Conservation (phyloP, 1,284 basidiomycete species). For the Filobasidium uniguttulatum region DNA sequence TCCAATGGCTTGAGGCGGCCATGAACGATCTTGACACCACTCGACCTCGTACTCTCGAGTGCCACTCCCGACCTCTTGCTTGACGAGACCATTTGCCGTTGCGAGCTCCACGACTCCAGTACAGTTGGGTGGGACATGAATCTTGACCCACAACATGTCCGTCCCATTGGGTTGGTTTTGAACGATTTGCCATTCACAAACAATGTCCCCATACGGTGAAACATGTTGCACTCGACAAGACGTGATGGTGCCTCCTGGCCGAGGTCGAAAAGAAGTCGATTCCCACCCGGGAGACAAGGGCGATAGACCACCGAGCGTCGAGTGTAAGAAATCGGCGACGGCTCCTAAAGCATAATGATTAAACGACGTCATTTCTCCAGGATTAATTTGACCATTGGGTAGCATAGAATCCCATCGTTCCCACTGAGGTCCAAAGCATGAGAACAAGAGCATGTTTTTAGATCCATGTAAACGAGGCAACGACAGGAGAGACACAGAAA, state of each 20-base stretch:
- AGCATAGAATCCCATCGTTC: conserved; percentile 29
- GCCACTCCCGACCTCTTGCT: conserved; percentile 19
- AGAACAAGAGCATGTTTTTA: too few species aligned
- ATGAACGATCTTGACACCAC: conserved; percentile 16
- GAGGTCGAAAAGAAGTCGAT: conserved; percentile 20
- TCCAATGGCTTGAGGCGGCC: conserved; percentile 22
- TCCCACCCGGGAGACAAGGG: conserved; percentile 23
- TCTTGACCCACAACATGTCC: conserved; percentile 16
- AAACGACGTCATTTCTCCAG: conserved; percentile 34
- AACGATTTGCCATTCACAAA: conserved; percentile 18
- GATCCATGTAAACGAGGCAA: too few species aligned
- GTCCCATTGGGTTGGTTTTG: not conserved
- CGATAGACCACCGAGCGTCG: conserved; percentile 23
- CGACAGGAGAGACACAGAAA: too few species aligned
- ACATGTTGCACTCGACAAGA: conserved; percentile 15
- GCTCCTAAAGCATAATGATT: conserved; percentile 34
- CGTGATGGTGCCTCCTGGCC: conserved; percentile 28
- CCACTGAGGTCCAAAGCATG: too few species aligned
- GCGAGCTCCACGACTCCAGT: conserved; percentile 18
- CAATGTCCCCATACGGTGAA: conserved; percentile 5
- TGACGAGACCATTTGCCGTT: too few species aligned
- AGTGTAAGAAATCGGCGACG: conserved; percentile 28
- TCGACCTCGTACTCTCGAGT: conserved; percentile 14
- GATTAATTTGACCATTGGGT: conserved; percentile 25
- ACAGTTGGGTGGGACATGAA: conserved; percentile 22